Base-by-base conservation (phyloP, 306 rosid species). In the Lathyrus oleraceus region DNA sequence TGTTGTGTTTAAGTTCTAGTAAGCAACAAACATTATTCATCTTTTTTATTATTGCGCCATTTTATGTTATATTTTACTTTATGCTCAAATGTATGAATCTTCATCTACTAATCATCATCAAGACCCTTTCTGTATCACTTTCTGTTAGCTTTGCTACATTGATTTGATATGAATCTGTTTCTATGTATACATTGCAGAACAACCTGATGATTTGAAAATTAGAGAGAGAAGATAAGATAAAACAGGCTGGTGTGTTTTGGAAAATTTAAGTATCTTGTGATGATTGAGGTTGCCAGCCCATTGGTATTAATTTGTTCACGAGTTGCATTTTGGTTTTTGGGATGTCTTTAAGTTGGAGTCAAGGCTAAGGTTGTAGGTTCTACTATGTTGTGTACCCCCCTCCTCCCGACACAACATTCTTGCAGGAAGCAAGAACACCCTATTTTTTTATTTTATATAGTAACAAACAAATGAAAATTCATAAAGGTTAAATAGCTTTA, bases 61-160 rank as follows among this genome's bases (percentile, higher is more conserved):
- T 60, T 76, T 76, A 65, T 47, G 49, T 47, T 47, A 42, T 73
- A 52, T 61, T 76, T 35, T 58, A 51, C 48, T 51, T 39, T 48
- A 19, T 64, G 19, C 63, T 65, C 68, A 49, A 71, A 66, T 65
- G n/a, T 58, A 52, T 51, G 44, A 71, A 67, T 67, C 51, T 45
- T 71, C 25, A 38, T 67, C 52, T 63, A 47, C 49, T 51, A 11
- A 47, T 39, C 28, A 21, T 72, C 28, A 73, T 25, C 42, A 32
- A n/a, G 39, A 51, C 16, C 53, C 64, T 64, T 17, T 12, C 56
- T 19, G 10, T 64, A 65, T 28, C 47, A 57, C 40, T 64, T 39
- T 23, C 40, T 42, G 52, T 28, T 25, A 21, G 61, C 67, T 30
- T 67, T 40, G 43, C 65, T 10, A 59, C 68, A 16, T 59, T 63